Percentiles rank a stretch among this genome's conserved stretches.
Evolutionary conservation across 2,329 filamentous ascomycete species (phyloP).

Genomic region (Neopestalotiopsis rosae): DNA sequence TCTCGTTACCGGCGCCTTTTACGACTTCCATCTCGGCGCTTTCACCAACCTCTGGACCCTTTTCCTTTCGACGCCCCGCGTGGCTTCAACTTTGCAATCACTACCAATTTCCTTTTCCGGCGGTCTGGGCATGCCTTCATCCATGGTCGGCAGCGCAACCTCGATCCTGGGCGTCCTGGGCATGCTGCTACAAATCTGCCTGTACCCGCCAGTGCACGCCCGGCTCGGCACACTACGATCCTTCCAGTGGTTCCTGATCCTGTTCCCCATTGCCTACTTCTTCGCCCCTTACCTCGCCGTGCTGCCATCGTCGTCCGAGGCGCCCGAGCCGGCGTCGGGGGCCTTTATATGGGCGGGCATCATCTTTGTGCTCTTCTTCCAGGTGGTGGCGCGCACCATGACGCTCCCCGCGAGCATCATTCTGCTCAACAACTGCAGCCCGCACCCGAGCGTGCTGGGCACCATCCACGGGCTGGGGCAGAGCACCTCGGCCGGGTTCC

Average conservation of each 20-base stretch:
- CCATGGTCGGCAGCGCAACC: slow-evolving; percentile 71
- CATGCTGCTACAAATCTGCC: slow-evolving; percentile 69
- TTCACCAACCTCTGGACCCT: slow-evolving; percentile 74
- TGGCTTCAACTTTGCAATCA: slow-evolving; percentile 38
- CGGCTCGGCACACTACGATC: slow-evolving; percentile 69
- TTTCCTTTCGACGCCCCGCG: slow-evolving; percentile 71
- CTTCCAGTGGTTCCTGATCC: slow-evolving; percentile 68
- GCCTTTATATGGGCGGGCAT: slow-evolving; percentile 65
- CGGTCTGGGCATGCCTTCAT: slow-evolving; percentile 70
- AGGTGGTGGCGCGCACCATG: slow-evolving; percentile 77
- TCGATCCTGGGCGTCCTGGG: slow-evolving; percentile 73
- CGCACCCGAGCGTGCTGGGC: slow-evolving; percentile 62
- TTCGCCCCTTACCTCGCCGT: slow-evolving; percentile 71
- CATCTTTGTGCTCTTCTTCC: slow-evolving; percentile 65
- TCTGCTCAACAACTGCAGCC: slow-evolving; percentile 65
- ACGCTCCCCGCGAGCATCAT: slow-evolving; percentile 63
- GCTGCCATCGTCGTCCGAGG: slow-evolving; percentile 55
- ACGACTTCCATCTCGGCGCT: slow-evolving; percentile 72
- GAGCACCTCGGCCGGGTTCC: slow-evolving; percentile 54
- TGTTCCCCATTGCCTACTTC: slow-evolving; percentile 72
- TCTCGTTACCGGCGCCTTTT: slow-evolving; percentile 68
- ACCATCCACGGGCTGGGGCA: slow-evolving; percentile 61
- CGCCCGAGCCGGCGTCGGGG: slow-evolving; percentile 51
- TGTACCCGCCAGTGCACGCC: slow-evolving; percentile 70
- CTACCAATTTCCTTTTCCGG: slow-evolving; percentile 64